Base-by-base conservation (phyloP, 768 basidiomycete species). In the Lentinula lateritia region DNA sequence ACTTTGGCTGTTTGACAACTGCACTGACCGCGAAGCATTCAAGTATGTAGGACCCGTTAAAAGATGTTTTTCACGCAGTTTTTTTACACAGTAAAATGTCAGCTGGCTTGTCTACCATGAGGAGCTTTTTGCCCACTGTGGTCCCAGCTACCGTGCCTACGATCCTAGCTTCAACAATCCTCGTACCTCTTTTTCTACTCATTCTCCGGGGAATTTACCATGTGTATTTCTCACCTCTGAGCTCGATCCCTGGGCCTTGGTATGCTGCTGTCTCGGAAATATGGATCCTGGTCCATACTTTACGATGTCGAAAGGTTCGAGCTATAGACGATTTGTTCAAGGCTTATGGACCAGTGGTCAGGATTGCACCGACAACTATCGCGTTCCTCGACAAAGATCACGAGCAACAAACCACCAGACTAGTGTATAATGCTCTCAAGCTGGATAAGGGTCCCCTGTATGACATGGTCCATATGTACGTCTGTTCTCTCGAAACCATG, bases 391-490 rank as follows among this genome's bases (percentile, higher is more conserved):
- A 92, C 77, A 70, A 85, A 65, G 80, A 83, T 53, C 32, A 18
- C 1, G 35, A 53, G 13, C 52, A 53, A 35, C 52, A 36, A 35
- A 84, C 87, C 5, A 85, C 83, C 77, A 80, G 84, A 65, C 86
- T 78, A 73, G 82, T 92, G 32, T 92, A 92, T 74, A 83, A 82
- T 48, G 78, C 88, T 60, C 82, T 88, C 78, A 91, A 90, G 70
- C 90, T 92, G 64, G 86, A 89, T 76, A 92, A 92, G 76, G 89
- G 88, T 78, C 69, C 75, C 36, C 90, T 85, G 71, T 92, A 92
- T 76, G 90, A 92, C 80, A 84, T 85, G 64, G 78, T 92, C 63
- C 78, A 89, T 68, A 92, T 88, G 90, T 91, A 68, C 61, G 89
- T 79, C 38, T 48, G 62, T 28, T 28, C 28, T 28, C 36, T 52